phyloP scores from a whole-genome alignment of 805 yeast genomes.

The Clavispora carvajalis region DNA sequence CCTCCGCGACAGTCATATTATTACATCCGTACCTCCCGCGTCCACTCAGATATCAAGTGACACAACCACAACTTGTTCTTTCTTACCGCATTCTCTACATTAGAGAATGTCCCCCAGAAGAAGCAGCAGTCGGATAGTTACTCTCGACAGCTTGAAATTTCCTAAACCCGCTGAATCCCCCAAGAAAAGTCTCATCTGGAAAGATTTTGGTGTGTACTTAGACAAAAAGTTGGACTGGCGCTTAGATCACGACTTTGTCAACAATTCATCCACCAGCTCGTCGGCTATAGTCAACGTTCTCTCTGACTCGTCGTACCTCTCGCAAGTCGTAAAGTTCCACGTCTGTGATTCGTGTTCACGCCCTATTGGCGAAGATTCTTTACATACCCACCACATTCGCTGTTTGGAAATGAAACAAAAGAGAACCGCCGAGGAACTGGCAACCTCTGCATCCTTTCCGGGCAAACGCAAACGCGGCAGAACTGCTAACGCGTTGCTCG shows the following conservation, averaged over 20 bases:
- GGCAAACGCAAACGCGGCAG: constrained; percentile 26
- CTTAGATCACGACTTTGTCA: constrained; percentile 17
- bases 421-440: constrained; percentile 15
- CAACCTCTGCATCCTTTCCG: constrained; percentile 8
- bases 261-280: constrained; percentile 15
- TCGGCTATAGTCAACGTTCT: constrained; percentile 18
- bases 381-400: constrained; percentile 27
- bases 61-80: not conserved
- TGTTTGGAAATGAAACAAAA: constrained; percentile 38
- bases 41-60: not conserved
- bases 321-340: constrained; percentile 31
- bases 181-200: constrained; percentile 30
- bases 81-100: not conserved
- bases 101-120: constrained; percentile 8
- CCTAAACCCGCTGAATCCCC: constrained; percentile 5
- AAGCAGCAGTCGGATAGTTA: constrained; percentile 12
- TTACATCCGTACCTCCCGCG: constrained; percentile 1
- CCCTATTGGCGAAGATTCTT: constrained; percentile 35
- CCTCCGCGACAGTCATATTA: no score
- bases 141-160: constrained; percentile 14
- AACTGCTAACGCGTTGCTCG: constrained; percentile 21
- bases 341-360: constrained; percentile 36
- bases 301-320: constrained; percentile 25
- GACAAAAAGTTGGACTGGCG: constrained; percentile 32
- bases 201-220: constrained; percentile 39